phyloP scores from a whole-genome alignment of 2,329 filamentous ascomycete species.

The Pseudogymnoascus sp. region DNA sequence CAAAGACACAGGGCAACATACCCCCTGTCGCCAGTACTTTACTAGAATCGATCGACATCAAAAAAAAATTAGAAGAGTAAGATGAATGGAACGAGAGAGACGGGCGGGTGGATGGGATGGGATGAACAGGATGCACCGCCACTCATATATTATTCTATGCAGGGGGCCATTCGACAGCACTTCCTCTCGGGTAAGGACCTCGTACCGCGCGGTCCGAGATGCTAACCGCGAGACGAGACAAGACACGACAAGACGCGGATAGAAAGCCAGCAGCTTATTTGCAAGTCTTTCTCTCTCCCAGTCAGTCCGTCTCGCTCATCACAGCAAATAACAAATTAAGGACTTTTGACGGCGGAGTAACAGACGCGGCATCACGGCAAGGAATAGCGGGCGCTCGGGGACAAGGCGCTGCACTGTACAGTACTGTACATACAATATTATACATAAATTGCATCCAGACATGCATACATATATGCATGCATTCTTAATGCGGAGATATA shows the following conservation, averaged over 20 bases:
- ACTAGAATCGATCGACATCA: background rate
- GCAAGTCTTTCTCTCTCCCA: background rate
- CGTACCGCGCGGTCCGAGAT: background rate
- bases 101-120: background rate
- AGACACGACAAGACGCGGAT: background rate
- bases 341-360: background rate
- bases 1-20: background rate
- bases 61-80: background rate
- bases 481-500: conserved; percentile 2
- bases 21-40: background rate
- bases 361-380: background rate
- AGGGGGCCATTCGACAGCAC: background rate
- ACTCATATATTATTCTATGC: background rate
- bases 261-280: background rate
- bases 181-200: background rate
- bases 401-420: no score
- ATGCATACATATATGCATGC: conserved; percentile 4
- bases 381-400: background rate
- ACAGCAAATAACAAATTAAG: background rate
- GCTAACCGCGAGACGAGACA: background rate
- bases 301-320: background rate
- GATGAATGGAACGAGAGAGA: background rate
- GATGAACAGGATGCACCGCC: background rate
- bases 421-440: no score
- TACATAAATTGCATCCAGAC: no score